Base-by-base conservation (phyloP, 2,329 filamentous ascomycete genomes). In the Cladosporium sp. region DNA sequence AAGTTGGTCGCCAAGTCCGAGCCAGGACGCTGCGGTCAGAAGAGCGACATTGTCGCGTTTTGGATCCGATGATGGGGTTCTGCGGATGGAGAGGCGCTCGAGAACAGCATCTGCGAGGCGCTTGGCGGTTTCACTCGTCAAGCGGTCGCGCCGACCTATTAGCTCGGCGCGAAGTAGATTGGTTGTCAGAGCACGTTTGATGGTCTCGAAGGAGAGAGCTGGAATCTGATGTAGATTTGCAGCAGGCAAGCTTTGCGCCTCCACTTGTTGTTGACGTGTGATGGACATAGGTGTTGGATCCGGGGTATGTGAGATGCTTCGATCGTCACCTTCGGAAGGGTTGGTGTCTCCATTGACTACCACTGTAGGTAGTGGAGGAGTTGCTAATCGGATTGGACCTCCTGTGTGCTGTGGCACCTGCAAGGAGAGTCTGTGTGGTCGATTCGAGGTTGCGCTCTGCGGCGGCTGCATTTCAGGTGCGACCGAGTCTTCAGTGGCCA, bases 381-480 rank as follows among this genome's bases (percentile, higher is more conserved):
- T 90, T 26, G 88, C 87, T 16, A 90, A 79, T 65, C 87, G 81
- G 0, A 90, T 86, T 2, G 85, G 82, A 0, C 87, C 87, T 0
- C 86, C 82, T 21, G 83, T 79, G 66, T 88, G 83, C 69, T 87
- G 82, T 8, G 88, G 88, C 0, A 90, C 88, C 70, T 89, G 87
- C 0, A 90, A 78, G 23, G 85, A 86, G 7, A 89, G 77, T 23
- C 85, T 78, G 62, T 82, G 82, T 23, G 84, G 83, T 58, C 82
- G 78, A 36, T 74, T 73, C 0, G 25, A 68, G 62, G 65, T 68
- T 70, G 72, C 68, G 69, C 69, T 69, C 56, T 68, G 70, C 5
- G 65, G 62, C n/a, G 70, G 70, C 76, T 54, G 85, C 83, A 69
- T 86, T 71, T 68, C 66, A 58, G 72, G 56, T 23, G 67, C 62